Conservation (phyloP, 768 basidiomycete genomes). For the Paxillus rubicundulus region DNA sequence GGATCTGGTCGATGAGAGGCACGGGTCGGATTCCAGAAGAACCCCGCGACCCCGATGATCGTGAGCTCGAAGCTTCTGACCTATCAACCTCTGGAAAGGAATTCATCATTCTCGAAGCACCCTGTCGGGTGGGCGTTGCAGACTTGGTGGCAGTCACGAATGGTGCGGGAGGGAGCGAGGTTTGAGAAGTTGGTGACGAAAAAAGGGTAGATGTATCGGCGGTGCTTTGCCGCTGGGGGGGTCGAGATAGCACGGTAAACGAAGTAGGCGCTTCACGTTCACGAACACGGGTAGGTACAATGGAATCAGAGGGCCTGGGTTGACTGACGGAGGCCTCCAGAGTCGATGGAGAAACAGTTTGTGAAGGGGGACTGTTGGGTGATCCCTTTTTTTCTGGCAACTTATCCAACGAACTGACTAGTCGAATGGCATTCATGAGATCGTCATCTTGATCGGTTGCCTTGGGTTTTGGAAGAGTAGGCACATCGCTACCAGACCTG, state of each 20-base stretch:
- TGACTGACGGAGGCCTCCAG: neutral
- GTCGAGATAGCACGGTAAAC: conserved; percentile 63
- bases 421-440: conserved; percentile 29
- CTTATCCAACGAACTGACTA: conserved; percentile 28
- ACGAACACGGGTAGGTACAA: conserved; percentile 57
- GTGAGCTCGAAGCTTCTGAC: conserved; percentile 26
- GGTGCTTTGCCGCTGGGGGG: conserved; percentile 37
- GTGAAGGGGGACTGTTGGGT: conserved; percentile 2
- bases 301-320: conserved; percentile 14
- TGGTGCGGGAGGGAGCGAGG: neutral
- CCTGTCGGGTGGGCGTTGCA: conserved; percentile 13
- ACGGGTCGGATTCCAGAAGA: conserved; percentile 28
- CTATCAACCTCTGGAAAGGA: conserved; percentile 19
- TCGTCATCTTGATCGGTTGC: conserved; percentile 26
- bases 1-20: conserved; percentile 32
- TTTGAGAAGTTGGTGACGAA: conserved; percentile 11
- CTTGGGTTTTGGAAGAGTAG: conserved; percentile 6
- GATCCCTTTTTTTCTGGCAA: conserved; percentile 11
- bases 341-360: neutral
- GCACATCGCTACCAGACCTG: conserved; percentile 17
- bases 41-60: conserved; percentile 20
- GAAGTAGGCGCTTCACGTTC: conserved; percentile 52
- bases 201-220: conserved; percentile 12
- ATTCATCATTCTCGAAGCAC: conserved; percentile 7
- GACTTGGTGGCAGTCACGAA: conserved; percentile 10